These are phyloP conservation scores for Tolypocladium paradoxum DNA, from an alignment of 2,329 filamentous ascomycete genomes.

Conservation along the genomic window DNA sequence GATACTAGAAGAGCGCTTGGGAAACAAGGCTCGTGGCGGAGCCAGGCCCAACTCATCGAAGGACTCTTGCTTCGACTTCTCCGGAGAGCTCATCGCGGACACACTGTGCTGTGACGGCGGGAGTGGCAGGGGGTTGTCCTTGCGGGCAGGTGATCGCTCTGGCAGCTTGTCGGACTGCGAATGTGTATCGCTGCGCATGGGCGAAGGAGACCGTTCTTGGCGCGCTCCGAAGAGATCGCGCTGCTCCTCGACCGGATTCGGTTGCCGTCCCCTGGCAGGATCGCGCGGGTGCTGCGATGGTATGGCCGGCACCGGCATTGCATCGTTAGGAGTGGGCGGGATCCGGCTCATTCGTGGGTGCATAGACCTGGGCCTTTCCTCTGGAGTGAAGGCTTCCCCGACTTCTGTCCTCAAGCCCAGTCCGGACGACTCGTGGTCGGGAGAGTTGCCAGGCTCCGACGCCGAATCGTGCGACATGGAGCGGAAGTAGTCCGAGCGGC, in stretches of 20 bases:
- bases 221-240: constrained; percentile 40
- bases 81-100: constrained; percentile 29
- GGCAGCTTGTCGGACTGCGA: constrained; percentile 16
- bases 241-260: constrained; percentile 27
- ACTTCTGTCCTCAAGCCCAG: constrained; percentile 43
- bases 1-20: constrained; percentile 46
- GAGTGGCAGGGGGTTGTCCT: constrained; percentile 20
- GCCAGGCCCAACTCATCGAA: constrained; percentile 41
- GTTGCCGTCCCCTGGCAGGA: constrained; percentile 27
- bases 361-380: constrained; percentile 59
- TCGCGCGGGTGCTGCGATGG: constrained; percentile 30
- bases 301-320: constrained; percentile 34
- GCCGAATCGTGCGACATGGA: constrained; percentile 55
- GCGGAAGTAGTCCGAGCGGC: constrained; percentile 72
- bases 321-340: constrained; percentile 37
- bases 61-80: constrained; percentile 31
- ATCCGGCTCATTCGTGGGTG: constrained; percentile 63
- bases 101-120: constrained; percentile 22
- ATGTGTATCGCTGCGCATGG: constrained; percentile 31
- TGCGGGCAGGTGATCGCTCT: constrained; percentile 18
- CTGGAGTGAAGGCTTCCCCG: constrained; percentile 40
- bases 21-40: constrained; percentile 38
- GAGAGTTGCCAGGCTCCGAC: constrained; percentile 28
- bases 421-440: constrained; percentile 14
- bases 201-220: constrained; percentile 46